Conservation (phyloP, 108 stramenopile genomes). For the Discostella stelligeroides region DNA sequence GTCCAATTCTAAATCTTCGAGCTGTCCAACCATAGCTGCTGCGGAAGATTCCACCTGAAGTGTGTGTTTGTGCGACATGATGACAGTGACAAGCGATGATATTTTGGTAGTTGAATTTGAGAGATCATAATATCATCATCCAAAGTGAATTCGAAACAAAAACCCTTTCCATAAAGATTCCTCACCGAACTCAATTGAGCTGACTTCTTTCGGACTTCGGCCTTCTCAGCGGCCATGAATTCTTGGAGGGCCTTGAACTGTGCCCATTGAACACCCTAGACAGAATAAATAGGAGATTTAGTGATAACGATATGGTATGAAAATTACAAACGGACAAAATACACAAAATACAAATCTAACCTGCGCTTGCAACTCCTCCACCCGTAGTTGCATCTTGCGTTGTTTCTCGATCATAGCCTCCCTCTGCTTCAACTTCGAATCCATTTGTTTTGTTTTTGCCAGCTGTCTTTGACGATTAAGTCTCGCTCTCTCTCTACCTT, state of each 20-base stretch:
- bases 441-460: constrained; percentile 60
- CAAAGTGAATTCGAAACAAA: neutral
- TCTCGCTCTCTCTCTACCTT: constrained; percentile 67
- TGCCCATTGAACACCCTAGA: constrained; percentile 76
- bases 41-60: constrained; percentile 64
- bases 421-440: constrained; percentile 58
- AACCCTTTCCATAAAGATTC: neutral
- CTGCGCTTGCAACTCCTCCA: constrained; percentile 76
- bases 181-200: constrained; percentile 49
- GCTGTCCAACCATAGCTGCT: constrained; percentile 70
- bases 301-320: neutral
- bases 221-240: constrained; percentile 69
- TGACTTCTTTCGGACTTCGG: constrained; percentile 66
- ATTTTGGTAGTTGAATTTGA: neutral
- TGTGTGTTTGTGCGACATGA: too few relatives aligned
- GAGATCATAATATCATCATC: constrained; percentile 2
- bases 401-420: constrained; percentile 70
- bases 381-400: constrained; percentile 58
- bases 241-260: constrained; percentile 87
- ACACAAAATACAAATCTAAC: too few relatives aligned
- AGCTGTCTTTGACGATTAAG: constrained; percentile 65
- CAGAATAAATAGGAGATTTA: neutral
- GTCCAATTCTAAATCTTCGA: constrained; percentile 81
- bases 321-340: too few relatives aligned
- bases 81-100: too few relatives aligned